phyloP scores from a whole-genome alignment of 768 basidiomycete genomes.

The Grammothele lineata region DNA sequence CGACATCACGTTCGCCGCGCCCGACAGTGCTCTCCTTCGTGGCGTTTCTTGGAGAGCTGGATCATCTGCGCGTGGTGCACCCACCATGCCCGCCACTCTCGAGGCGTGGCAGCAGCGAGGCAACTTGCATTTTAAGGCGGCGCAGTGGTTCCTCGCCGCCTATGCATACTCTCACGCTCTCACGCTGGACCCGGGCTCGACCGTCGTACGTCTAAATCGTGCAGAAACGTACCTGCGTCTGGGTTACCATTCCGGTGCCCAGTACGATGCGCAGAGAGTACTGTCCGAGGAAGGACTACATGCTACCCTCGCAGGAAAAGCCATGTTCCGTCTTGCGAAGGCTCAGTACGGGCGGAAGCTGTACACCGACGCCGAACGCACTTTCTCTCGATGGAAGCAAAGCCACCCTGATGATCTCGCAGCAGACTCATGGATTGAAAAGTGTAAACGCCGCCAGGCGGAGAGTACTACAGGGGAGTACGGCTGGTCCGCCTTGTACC shows the following conservation, averaged over 20 bases:
- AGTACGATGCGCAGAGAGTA: constrained; percentile 21
- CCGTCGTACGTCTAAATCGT: constrained; percentile 25
- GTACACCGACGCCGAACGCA: constrained; percentile 12
- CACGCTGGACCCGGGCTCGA: constrained; percentile 11
- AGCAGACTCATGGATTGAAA: constrained; percentile 12
- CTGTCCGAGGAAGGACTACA: constrained; percentile 2
- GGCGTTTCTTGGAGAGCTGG: constrained; percentile 7
- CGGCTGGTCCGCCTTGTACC: constrained; percentile 23
- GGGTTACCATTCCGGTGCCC: constrained; percentile 21
- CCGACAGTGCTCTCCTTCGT: constrained; percentile 9
- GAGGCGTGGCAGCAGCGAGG: constrained; percentile 23
- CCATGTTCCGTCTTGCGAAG: constrained; percentile 20
- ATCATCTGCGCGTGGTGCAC: neutral
- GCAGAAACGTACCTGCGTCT: constrained; percentile 24
- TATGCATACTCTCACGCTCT: constrained; percentile 24
- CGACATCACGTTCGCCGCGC: constrained; percentile 22
- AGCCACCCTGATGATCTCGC: constrained; percentile 6
- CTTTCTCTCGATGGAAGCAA: constrained; percentile 9
- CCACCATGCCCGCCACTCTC: neutral
- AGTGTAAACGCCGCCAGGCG: constrained; percentile 15
- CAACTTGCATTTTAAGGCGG: constrained; percentile 18
- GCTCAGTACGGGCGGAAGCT: constrained; percentile 23
- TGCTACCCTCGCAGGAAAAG: constrained; percentile 16
- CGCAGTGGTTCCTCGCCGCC: constrained; percentile 24
- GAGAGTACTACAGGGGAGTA: constrained; percentile 23